Evolutionary conservation across 148 eudicot species (phyloP).

Genomic region (Silene uniflora): DNA sequence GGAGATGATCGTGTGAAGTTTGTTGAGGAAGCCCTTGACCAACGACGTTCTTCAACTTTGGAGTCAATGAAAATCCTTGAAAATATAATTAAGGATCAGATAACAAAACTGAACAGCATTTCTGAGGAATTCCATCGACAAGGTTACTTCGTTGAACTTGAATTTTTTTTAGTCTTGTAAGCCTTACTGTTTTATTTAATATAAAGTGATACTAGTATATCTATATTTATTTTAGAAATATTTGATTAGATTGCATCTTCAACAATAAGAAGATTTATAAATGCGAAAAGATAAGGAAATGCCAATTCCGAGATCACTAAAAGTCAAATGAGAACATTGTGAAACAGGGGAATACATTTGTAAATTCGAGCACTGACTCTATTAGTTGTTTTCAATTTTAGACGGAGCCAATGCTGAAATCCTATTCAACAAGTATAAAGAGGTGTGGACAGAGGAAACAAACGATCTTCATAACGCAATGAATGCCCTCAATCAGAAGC

Average conservation of each 20-base stretch:
- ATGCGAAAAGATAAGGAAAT: not conserved
- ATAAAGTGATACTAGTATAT: not conserved
- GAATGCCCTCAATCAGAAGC: constrained; percentile 66
- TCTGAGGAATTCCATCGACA: constrained; percentile 50
- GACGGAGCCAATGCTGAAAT: constrained; percentile 44
- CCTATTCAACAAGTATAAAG: constrained; percentile 43
- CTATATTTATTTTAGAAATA: not conserved
- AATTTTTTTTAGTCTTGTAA: not conserved
- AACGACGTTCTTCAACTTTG: constrained; percentile 54
- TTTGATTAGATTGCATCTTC: not conserved
- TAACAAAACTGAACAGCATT: constrained; percentile 37
- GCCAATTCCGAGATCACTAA: not conserved
- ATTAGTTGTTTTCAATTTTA: constrained; percentile 13
- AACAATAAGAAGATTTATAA: not conserved
- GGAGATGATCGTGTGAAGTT: constrained; percentile 35
- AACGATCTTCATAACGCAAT: constrained; percentile 46
- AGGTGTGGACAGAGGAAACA: constrained; percentile 67
- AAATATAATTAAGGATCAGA: constrained; percentile 53
- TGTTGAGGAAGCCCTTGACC: constrained; percentile 54
- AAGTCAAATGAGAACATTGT: not conserved
- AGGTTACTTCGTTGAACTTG: constrained; percentile 21
- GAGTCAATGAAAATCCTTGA: constrained; percentile 53
- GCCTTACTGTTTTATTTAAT: not conserved
- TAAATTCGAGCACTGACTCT: constrained; percentile 16
- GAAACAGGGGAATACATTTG: not conserved